Evolutionary conservation across 441 rosid genomes (phyloP), one percentile per base, ranked within the genome.

Genomic region (Adansonia grandidieri): DNA sequence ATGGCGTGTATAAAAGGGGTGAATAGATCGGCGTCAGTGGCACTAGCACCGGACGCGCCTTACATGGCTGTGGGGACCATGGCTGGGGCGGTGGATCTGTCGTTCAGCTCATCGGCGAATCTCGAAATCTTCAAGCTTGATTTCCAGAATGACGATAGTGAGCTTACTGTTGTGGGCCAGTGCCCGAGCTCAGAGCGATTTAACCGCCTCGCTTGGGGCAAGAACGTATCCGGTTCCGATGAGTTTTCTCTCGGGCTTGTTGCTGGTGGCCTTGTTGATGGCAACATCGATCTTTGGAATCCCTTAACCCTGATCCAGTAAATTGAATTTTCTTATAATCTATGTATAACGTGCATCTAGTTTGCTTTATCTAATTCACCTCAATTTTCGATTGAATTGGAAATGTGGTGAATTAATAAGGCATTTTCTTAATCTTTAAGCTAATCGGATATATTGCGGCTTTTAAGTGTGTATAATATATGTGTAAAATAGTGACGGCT

Each of bases 51-150:
- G 82, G 98, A 94, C 24, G 91, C 90, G 53, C 97, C 96, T 2
- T 97, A 95, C 88, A 84, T 97, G 94, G 99, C 99, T 14, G 97
- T 98, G 32, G 99, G 99, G 15, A 97, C 99, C 75, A 93, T 95
- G 99, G 99, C 98, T 9, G 98, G 98, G 53, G 99, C 98, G 13
- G 98, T 95, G 82, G 99, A 97, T 91, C 90, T 87, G 74, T 92
- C 97, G 11, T 95, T 95, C 82, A 97, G 98, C 80, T 95, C 98
- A 9, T 90, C 97, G 20, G 98, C 98, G n/a, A 89, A 82, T 71
- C 91, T 97, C 70, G 99, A 97, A 93, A 93, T 97, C 88, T 97
- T 97, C 80, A 88, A 92, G 86, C 87, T 97, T 45, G 98, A 97
- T 81, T 97, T 97, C 80, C 98, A 95, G 85, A 93, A 95, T 1